Conservation (phyloP, 2,329 filamentous ascomycete species). For the Hymenoscyphus fraxineus region DNA sequence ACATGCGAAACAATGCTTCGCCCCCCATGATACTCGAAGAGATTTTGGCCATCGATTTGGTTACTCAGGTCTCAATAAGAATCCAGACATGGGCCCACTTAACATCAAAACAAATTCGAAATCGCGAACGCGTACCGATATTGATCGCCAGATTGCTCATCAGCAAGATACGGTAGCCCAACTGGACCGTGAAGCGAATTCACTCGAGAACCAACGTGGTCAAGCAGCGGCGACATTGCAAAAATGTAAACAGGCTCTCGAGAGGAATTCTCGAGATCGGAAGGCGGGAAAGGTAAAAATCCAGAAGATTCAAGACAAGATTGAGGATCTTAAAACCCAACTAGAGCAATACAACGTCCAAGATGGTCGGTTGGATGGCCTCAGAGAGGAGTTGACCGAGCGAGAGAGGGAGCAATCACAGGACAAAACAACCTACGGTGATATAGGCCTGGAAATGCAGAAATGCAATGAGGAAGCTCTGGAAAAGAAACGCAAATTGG, state of each 20-base stretch:
- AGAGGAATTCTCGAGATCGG: slow-evolving; percentile 45
- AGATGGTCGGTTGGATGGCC: slow-evolving; percentile 59
- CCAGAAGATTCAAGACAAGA: slow-evolving; percentile 58
- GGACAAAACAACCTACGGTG: slow-evolving; percentile 53
- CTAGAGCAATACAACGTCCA: slow-evolving; percentile 65
- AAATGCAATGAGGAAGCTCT: slow-evolving; percentile 42
- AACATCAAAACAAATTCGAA: slow-evolving; percentile 26
- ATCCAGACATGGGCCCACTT: slow-evolving; percentile 49
- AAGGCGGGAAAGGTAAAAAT: slow-evolving; percentile 50
- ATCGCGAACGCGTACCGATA: slow-evolving; percentile 77
- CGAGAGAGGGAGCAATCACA: slow-evolving; percentile 43
- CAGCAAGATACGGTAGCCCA: slow-evolving; percentile 49
- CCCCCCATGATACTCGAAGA: slow-evolving; percentile 58
- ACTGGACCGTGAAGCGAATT: slow-evolving; percentile 51
- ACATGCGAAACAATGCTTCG: slow-evolving; percentile 72
- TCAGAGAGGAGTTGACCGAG: slow-evolving; percentile 56
- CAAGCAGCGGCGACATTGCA: slow-evolving; percentile 45
- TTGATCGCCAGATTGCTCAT: slow-evolving; percentile 59
- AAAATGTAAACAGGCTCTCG: slow-evolving; percentile 46
- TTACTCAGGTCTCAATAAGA: slow-evolving; percentile 39
- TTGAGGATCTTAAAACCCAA: slow-evolving; percentile 51
- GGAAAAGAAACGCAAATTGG: slow-evolving; percentile 36
- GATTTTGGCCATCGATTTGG: slow-evolving; percentile 59
- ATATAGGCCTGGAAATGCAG: slow-evolving; percentile 46
- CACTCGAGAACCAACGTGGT: slow-evolving; percentile 37